Evolutionary conservation across 2,329 filamentous ascomycete species (phyloP), one percentile per base, ranked within the genome.

Genomic region (Phaeomoniella chlamydospora): DNA sequence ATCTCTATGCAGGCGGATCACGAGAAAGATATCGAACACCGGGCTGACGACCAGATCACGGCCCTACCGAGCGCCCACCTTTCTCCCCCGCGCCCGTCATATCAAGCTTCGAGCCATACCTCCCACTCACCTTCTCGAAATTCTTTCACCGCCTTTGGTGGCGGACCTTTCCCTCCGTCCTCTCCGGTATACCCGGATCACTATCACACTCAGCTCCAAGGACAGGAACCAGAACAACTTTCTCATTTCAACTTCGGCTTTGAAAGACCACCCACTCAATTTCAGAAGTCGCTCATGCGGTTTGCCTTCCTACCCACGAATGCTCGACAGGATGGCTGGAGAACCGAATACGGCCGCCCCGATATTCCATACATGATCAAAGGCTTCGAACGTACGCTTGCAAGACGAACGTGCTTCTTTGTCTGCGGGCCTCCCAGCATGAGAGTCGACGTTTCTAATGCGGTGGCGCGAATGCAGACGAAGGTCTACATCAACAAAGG

Each of bases 361-460:
- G 80, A 94, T 46, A 72, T 96, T 22, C 80, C 83, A 1, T 88
- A 80, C 54, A 84, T 93, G 74, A 69, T 96, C 37, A 77, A 74
- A 49, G 77, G 90, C 44, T 79, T 86, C 71, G 81, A 83, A 3
- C 77, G 73, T 15, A 79, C 77, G n/a, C 79, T 92, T 39, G 87
- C 88, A 2, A 68, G 80, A 31, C 66, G 85, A 39, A 86, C 84
- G 3, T 88, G 85, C 45, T 83, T 94, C 4, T 94, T 92, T 55
- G 87, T 96, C 11, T 96, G 88, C 51, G 88, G 88, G 0, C 88
- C 88, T 13, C 75, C 84, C 2, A 68, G 74, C 39, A 92, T 94
- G 86, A 67, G 88, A 43, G 75, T 87, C 10, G 85, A 86, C 45
- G 87, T 94, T 12, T 78, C 82, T n/a, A 82, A 75, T 45, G 81